phyloP scores from a whole-genome alignment of 1,139 yeast species.

The Pichia sp. region DNA sequence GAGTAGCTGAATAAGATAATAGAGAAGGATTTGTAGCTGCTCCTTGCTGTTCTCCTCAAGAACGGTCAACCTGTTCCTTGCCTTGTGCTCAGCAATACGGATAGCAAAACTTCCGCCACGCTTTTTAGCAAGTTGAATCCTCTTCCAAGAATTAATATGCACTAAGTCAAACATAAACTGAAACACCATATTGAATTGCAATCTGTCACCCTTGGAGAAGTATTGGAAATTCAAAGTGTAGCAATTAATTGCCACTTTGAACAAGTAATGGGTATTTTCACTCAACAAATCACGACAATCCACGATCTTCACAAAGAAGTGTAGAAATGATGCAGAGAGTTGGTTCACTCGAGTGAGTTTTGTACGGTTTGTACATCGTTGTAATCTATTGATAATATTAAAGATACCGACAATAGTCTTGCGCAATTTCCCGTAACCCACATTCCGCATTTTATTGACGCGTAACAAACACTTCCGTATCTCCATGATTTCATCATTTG shows the following conservation, averaged over 20 bases:
- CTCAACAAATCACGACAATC: constrained; percentile 3
- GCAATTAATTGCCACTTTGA: constrained; percentile 10
- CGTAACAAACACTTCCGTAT: neutral
- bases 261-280: constrained; percentile 6
- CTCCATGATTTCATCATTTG: neutral
- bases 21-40: constrained; percentile 6
- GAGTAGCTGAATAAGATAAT: constrained; percentile 9
- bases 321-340: constrained; percentile 5
- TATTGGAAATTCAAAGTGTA: constrained; percentile 7
- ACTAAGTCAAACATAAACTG: constrained; percentile 8
- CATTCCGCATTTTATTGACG: neutral
- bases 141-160: neutral
- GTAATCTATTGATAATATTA: neutral
- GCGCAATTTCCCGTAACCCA: neutral
- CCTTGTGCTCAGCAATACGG: constrained; percentile 3
- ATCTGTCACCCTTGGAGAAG: constrained; percentile 4
- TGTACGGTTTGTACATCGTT: neutral
- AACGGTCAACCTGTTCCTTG: constrained; percentile 7
- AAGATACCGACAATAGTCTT: neutral
- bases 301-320: constrained; percentile 3
- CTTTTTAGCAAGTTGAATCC: neutral
- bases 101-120: constrained; percentile 2
- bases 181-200: constrained; percentile 6
- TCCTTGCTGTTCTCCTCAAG: constrained; percentile 3
- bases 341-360: constrained; percentile 2